These are phyloP conservation scores for Plasmodium malariae DNA, from an alignment of 169 alveolate genomes.

Conservation along the genomic window DNA sequence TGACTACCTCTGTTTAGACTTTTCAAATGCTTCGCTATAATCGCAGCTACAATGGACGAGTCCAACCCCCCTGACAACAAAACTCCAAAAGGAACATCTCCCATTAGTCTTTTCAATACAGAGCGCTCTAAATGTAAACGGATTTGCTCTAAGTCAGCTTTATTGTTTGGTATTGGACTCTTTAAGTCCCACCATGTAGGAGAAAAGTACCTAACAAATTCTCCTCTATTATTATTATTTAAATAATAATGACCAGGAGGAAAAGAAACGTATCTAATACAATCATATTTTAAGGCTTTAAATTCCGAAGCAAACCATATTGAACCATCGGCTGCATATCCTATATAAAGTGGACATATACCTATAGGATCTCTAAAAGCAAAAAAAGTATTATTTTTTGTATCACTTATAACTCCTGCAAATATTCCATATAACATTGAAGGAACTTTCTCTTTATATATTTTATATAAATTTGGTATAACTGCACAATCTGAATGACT, in stretches of 20 bases:
- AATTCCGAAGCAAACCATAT: constrained; percentile 79
- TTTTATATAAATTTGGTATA: constrained; percentile 49
- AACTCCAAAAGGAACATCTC: constrained; percentile 92
- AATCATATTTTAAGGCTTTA: constrained; percentile 48
- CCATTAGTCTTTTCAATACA: constrained; percentile 77
- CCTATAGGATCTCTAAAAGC: constrained; percentile 81
- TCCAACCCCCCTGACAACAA: constrained; percentile 92
- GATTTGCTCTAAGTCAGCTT: constrained; percentile 38
- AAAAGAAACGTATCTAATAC: constrained; percentile 42
- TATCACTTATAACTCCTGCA: constrained; percentile 72
- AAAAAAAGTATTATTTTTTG: constrained; percentile 59
- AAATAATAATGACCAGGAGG: constrained; percentile 75
- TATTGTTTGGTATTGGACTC: constrained; percentile 46
- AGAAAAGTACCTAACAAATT: constrained; percentile 50
- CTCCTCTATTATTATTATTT: constrained; percentile 28
- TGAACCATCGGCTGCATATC: constrained; percentile 70
- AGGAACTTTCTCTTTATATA: constrained; percentile 33
- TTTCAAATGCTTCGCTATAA: constrained; percentile 77
- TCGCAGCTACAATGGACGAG: constrained; percentile 88
- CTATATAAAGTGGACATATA: constrained; percentile 72
- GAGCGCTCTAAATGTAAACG: constrained; percentile 60
- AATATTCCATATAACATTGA: constrained; percentile 69
- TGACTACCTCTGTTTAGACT: constrained; percentile 17
- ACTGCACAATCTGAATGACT: constrained; percentile 75
- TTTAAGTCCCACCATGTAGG: constrained; percentile 62